phyloP scores from a whole-genome alignment of 176 grass and related monocot species.

The Triticum monococcum region DNA sequence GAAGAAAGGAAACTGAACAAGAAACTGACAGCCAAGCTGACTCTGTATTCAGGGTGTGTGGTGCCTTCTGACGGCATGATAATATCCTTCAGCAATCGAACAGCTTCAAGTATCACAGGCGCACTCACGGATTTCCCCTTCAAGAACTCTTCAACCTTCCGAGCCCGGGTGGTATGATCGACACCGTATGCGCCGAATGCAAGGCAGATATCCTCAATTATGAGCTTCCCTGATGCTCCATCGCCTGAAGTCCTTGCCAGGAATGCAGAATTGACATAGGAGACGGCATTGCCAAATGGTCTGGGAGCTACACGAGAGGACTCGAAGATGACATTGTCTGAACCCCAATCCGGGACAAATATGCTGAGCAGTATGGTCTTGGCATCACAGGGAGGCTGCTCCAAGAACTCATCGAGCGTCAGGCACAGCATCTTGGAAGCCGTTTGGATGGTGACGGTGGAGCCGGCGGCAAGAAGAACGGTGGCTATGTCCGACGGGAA shows the following conservation, averaged over 20 bases:
- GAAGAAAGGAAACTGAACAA: slow-evolving; percentile 76
- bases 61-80: slow-evolving; percentile 59
- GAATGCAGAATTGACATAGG: slow-evolving; percentile 79
- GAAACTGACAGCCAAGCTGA: slow-evolving; percentile 64
- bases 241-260: slow-evolving; percentile 34
- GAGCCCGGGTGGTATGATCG: slow-evolving; percentile 56
- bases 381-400: slow-evolving; percentile 58
- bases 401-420: slow-evolving; percentile 72
- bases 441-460: slow-evolving; percentile 42
- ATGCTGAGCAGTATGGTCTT: slow-evolving; percentile 60
- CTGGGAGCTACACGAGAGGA: slow-evolving; percentile 66
- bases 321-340: slow-evolving; percentile 55
- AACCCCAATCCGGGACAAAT: slow-evolving; percentile 54
- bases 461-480: slow-evolving; percentile 54
- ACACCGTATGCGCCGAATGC: slow-evolving; percentile 67
- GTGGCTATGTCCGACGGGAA: slow-evolving; percentile 75
- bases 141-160: slow-evolving; percentile 65
- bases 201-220: slow-evolving; percentile 52
- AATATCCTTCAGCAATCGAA: slow-evolving; percentile 45
- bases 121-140: slow-evolving; percentile 55
- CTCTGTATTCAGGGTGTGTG: slow-evolving; percentile 56
- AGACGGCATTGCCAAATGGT: slow-evolving; percentile 74
- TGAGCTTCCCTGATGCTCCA: slow-evolving; percentile 9
- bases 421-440: slow-evolving; percentile 41
- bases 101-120: slow-evolving; percentile 52